phyloP scores from a whole-genome alignment of 352 stramenopile species.

The Globisporangium uncinulatum region DNA sequence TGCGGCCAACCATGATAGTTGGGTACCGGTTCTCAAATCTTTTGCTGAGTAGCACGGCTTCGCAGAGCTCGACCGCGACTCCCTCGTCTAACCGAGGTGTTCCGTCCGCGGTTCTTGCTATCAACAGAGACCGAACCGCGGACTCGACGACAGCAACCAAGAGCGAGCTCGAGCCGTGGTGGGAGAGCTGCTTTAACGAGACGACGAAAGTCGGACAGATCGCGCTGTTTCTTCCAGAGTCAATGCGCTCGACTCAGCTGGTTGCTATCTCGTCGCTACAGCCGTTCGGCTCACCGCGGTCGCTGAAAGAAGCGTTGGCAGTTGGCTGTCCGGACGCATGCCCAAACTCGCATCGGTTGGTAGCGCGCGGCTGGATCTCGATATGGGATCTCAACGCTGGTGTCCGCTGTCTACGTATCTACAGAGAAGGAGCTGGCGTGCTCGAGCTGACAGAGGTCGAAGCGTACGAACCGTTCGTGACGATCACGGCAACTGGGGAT shows the following conservation, averaged over 20 bases:
- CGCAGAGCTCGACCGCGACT: slow-evolving; percentile 36
- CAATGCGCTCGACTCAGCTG: slow-evolving; percentile 18
- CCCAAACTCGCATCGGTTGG: slow-evolving; percentile 20
- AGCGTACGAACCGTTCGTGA: slow-evolving; percentile 42
- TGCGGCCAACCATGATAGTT: slow-evolving; percentile 39
- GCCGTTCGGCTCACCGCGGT: slow-evolving; percentile 13
- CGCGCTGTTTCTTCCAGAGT: slow-evolving; percentile 39
- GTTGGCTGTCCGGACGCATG: slow-evolving; percentile 44
- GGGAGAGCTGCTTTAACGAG: slow-evolving; percentile 36
- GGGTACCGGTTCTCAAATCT: slow-evolving; percentile 45
- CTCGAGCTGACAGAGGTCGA: slow-evolving; percentile 48
- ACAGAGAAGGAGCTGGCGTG: slow-evolving; percentile 26
- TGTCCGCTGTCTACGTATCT: slow-evolving; percentile 41
- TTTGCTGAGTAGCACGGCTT: slow-evolving; percentile 10
- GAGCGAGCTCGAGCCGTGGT: slow-evolving; percentile 43
- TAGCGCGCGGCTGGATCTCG: slow-evolving; percentile 32
- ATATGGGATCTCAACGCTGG: slow-evolving; percentile 45
- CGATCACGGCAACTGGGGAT: slow-evolving; percentile 37
- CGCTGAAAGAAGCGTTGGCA: slow-evolving; percentile 16
- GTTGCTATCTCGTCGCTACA: slow-evolving; percentile 29
- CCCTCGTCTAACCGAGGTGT: slow-evolving; percentile 2
- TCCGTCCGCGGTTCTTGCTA: slow-evolving; percentile 20
- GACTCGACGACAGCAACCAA: slow-evolving; percentile 18
- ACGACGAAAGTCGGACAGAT: slow-evolving; percentile 43
- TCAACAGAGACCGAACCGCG: slow-evolving; percentile 18